Base-by-base conservation (phyloP, 169 alveolate genomes). In the Babesia gibsoni region DNA sequence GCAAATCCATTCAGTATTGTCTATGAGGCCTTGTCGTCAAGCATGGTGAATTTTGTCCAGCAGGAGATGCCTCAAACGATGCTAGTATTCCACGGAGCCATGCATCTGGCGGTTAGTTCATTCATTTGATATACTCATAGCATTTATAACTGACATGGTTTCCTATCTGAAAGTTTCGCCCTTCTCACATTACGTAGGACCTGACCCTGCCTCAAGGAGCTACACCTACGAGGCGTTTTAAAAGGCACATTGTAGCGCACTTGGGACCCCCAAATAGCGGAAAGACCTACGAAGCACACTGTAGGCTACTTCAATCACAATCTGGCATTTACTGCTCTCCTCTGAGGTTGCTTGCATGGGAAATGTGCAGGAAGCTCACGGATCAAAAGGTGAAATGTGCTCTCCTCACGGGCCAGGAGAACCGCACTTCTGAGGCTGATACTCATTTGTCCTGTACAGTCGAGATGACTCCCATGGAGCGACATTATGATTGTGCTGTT, bases 251-350 rank as follows among this genome's bases (percentile, higher is more conserved):
- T 39, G 32, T 58, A 52, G 86, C 84, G 50, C 96, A 93, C 63
- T 56, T 88, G 53, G 98, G 98, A 5, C 98, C 98, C n/a, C 94
- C 98, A 3, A 95, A 95, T 67, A 88, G 95, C 52, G 98, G 98
- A 25, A 95, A 95, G 58, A 95, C 98, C 1, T 84, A 87, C 33
- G 83, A 74, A 30, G 97, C 98, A 20, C 67, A 93, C n/a, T 70
- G 75, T 41, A 61, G 84, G 35, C 90, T 95, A 29, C 49, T 53
- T 69, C 68, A 59, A 50, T 88, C 97, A n/a, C 50, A 78, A 18
- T 79, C 84, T 1, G 98, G 98, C 22, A 81, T 90, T 52, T 95
- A 95, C 75, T 87, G 96, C 69, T 91, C 96, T 0, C 98, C 98
- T n/a, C 82, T 95, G 48, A 61, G 98, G 27, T 84, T 95, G 42